Base-by-base conservation (phyloP, 495 filamentous ascomycete species). In the Trichoderma orchidacearum region DNA sequence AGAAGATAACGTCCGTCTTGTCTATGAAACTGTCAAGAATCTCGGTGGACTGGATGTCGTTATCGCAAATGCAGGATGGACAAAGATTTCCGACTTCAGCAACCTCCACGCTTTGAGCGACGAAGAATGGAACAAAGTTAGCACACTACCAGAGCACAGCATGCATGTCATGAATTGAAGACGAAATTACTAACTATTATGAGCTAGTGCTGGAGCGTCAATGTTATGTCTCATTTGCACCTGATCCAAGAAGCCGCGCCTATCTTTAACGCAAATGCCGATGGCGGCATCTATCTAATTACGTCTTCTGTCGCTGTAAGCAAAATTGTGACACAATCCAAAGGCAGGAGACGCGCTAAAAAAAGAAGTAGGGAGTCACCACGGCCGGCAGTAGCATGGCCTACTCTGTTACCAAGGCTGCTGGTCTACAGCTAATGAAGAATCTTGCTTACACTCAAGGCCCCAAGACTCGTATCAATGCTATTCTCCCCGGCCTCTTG, bases 61-160 rank as follows among this genome's bases (percentile, higher is more conserved):
- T 3, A 72, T 89, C 51, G 83, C 81, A 0, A 89, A 90, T 67
- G 85, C 86, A 12, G 85, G 83, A 5, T 86, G 81, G 79, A 87
- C 85, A 0, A 79, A 80, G 61, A 78, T 87, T 53, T 75, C 78
- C 12, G 69, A 67, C 11, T 89, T 86, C 59, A 66, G 56, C n/a
- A 82, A 89, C 62, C 70, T 90, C 21, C 69, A 82, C 61, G 77
- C 80, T 5, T 74, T 85, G 66, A 70, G 71, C 30, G 76, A 83
- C 28, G 76, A 76, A 5, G 86, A 89, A 30, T 90, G 86, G 85
- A 85, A 88, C 60, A 84, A 77, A 70, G 81, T 83, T 69, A 6
- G 27, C 50, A 0, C 6, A 52, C 38, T n/a, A 30, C 55, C 4
- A 45, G 30, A 25, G 7, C 21, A 35, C 3, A 27, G n/a, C n/a